Evolutionary conservation across 139 green algal species (phyloP), one percentile per base, ranked within the genome.

Genomic region (Zygnema circumcarinatum): DNA sequence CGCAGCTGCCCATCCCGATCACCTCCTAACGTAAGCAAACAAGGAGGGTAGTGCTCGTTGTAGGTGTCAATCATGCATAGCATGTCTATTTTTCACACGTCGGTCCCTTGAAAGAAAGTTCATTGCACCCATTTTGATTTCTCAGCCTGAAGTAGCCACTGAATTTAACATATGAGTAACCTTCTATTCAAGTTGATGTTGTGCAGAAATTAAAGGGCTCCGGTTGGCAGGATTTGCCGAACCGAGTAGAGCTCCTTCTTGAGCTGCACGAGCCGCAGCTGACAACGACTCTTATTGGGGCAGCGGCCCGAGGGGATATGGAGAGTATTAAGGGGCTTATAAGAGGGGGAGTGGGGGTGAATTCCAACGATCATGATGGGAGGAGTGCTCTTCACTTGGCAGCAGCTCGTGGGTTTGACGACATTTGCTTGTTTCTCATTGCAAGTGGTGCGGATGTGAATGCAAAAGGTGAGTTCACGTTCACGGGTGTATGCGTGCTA

Each of bases 191-290:
- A n/a, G n/a, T n/a, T n/a, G n/a, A n/a, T n/a, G n/a, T n/a, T n/a
- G n/a, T n/a, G n/a, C 47, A 62, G 47, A 62, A 62, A 25, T 25
- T 16, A 62, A 62, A 62, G 7, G 47, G 7, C 16, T 7, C 7
- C 47, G 47, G 16, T 25, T 62, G 47, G 47, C 7, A 62, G 16
- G 7, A 62, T 62, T 25, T 88, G 72, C 32, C 83, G 29, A 35
- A 75, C 0, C 73, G 79, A 29, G 81, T 88, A 52, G 25, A n/a
- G 2, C 32, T 38, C 0, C 40, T 83, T 22, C 53, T 83, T 38
- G 41, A 41, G 0, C 83, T 81, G 38, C 83, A 88, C 11, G 83
- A 88, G 68, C 52, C 69, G 2, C 73, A 88, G 69, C 83, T 88
- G 1, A 40, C 73, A 36, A 88, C 75, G 36, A 88, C 69, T 20